Conservation (phyloP, 1,139 yeast genomes). For the Blastobotrys aristatus region DNA sequence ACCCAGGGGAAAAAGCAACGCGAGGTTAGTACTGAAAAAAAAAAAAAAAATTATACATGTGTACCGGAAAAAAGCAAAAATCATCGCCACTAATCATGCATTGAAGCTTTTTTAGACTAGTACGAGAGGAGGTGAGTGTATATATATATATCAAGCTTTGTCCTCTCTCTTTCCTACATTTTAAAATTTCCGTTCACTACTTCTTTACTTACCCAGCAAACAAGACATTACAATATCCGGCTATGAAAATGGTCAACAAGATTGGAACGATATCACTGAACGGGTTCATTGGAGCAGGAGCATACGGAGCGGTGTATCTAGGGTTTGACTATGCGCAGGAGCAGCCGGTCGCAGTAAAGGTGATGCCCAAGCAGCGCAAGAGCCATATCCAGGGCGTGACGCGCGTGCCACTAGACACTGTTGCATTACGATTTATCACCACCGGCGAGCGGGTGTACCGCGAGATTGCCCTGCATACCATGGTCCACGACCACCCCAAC, state of each 20-base stretch:
- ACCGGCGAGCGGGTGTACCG: constrained; percentile 34
- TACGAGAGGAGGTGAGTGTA: too few species aligned
- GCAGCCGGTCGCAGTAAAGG: too few species aligned
- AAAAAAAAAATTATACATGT: too few species aligned
- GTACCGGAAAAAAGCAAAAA: too few species aligned
- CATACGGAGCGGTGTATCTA: constrained; percentile 77
- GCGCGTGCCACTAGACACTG: neutral
- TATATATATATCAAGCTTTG: neutral
- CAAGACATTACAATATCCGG: too few species aligned
- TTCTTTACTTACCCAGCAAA: neutral
- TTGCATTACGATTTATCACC: neutral
- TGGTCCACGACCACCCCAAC: constrained; percentile 73
- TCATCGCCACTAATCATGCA: too few species aligned
- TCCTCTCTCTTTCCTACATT: neutral
- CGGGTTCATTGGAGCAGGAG: constrained; percentile 61
- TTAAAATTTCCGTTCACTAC: neutral
- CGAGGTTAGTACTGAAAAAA: too few species aligned
- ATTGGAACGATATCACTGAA: constrained; percentile 4
- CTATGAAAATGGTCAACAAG: neutral
- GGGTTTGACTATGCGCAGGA: constrained; percentile 69
- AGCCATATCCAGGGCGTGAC: constrained; percentile 14
- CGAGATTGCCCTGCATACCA: constrained; percentile 68
- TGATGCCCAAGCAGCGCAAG: constrained; percentile 45
- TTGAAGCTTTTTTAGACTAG: too few species aligned
- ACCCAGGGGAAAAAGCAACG: too few species aligned